These are phyloP conservation scores for Calocybe cyanea DNA, from an alignment of 768 basidiomycete genomes.

Conservation along the genomic window DNA sequence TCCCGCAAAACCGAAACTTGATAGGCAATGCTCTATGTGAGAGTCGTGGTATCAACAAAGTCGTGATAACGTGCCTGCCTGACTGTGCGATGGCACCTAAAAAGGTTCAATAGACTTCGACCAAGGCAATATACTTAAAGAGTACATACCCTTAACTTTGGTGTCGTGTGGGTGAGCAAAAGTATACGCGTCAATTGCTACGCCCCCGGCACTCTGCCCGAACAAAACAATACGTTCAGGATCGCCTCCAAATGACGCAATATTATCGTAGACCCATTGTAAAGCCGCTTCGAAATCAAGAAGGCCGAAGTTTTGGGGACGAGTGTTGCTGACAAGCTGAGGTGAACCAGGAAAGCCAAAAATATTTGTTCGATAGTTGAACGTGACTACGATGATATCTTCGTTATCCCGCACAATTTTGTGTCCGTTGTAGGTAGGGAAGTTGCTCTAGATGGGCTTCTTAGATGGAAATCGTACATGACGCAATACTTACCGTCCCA, in stretches of 20 bases:
- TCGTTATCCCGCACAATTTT: slow-evolving; percentile 30
- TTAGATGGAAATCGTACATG: neutral
- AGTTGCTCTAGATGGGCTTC: slow-evolving; percentile 22
- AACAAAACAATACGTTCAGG: slow-evolving; percentile 33
- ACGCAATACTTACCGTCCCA: slow-evolving; percentile 25
- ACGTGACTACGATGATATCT: slow-evolving; percentile 23
- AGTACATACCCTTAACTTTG: slow-evolving; percentile 13
- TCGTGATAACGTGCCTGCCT: slow-evolving; percentile 26
- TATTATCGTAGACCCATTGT: slow-evolving; percentile 43
- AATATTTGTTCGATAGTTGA: too few relatives aligned
- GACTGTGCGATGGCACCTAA: slow-evolving; percentile 28
- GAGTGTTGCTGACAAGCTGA: slow-evolving; percentile 21
- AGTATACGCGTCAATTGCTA: slow-evolving; percentile 26
- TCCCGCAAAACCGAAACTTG: too few relatives aligned
- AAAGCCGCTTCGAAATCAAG: slow-evolving; percentile 35
- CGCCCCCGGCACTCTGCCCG: slow-evolving; percentile 32
- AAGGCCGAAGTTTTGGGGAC: too few relatives aligned
- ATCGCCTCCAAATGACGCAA: slow-evolving; percentile 38
- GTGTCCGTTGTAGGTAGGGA: slow-evolving; percentile 23
- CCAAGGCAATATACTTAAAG: neutral
- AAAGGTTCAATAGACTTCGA: neutral
- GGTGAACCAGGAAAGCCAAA: slow-evolving; percentile 35
- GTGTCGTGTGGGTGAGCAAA: slow-evolving; percentile 19
- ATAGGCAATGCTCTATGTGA: too few relatives aligned
- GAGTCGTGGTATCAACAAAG: too few relatives aligned